Conservation (phyloP, 2,329 filamentous ascomycete genomes). For the Tolypocladium cylindrosporum region DNA sequence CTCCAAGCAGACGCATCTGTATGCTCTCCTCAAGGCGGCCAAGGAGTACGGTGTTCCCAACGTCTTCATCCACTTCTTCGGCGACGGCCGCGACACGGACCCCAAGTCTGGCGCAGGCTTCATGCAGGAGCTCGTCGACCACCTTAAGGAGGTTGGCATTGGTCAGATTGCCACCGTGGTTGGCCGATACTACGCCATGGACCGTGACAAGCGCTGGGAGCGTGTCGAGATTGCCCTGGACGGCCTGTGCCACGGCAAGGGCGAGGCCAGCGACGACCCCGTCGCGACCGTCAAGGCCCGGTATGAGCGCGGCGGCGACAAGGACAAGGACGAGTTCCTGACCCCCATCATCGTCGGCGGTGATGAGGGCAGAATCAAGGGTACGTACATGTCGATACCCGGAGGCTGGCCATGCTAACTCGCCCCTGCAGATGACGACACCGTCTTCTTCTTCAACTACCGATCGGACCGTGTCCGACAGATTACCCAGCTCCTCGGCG, state of each 20-base stretch:
- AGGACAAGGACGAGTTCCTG: slow-evolving; percentile 92
- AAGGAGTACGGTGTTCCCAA: slow-evolving; percentile 81
- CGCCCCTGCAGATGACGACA: slow-evolving; percentile 61
- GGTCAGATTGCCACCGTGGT: slow-evolving; percentile 89
- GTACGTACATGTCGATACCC: slow-evolving; percentile 30
- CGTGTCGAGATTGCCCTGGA: slow-evolving; percentile 83
- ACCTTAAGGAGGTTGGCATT: slow-evolving; percentile 71
- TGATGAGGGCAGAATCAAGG: slow-evolving; percentile 74
- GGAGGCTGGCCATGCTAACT: slow-evolving; percentile 3
- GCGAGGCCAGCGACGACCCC: slow-evolving; percentile 75
- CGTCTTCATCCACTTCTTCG: slow-evolving; percentile 98
- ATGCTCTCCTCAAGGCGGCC: slow-evolving; percentile 77
- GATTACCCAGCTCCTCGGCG: slow-evolving; percentile 87
- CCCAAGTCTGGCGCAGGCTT: slow-evolving; percentile 87
- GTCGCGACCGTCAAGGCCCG: slow-evolving; percentile 78
- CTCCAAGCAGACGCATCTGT: slow-evolving; percentile 88
- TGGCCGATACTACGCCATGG: slow-evolving; percentile 97
- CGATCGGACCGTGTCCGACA: slow-evolving; percentile 95
- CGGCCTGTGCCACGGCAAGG: slow-evolving; percentile 76
- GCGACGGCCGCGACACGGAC: slow-evolving; percentile 94
- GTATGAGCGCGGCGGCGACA: slow-evolving; percentile 59
- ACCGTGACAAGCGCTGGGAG: slow-evolving; percentile 99
- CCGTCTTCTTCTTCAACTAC: slow-evolving; percentile 99
- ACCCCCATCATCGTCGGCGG: slow-evolving; percentile 95
- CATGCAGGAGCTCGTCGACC: slow-evolving; percentile 76